Percentiles rank a stretch among this genome's conserved stretches.
Evolutionary conservation across 2,329 filamentous ascomycete species (phyloP).

Genomic region (Aschersonia sp.): DNA sequence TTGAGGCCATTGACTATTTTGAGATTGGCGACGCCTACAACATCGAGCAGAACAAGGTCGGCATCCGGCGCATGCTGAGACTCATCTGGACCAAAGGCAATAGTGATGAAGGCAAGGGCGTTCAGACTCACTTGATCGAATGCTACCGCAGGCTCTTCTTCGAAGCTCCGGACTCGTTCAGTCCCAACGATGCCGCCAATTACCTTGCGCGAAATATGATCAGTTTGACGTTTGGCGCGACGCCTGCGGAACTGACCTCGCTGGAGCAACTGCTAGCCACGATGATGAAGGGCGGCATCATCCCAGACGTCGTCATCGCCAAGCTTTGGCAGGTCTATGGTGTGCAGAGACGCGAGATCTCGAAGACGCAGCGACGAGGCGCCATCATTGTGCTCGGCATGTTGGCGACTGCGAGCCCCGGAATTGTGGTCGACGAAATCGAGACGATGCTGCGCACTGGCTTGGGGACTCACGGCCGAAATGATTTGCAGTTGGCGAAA

Average conservation of each 20-base stretch:
- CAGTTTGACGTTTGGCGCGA: slow-evolving; percentile 89
- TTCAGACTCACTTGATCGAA: slow-evolving; percentile 91
- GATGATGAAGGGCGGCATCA: slow-evolving; percentile 89
- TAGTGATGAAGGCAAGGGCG: slow-evolving; percentile 95
- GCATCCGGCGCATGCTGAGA: slow-evolving; percentile 88
- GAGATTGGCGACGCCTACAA: slow-evolving; percentile 92
- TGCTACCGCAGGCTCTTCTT: slow-evolving; percentile 95
- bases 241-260: slow-evolving; percentile 86
- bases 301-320: slow-evolving; percentile 71
- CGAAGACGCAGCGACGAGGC: slow-evolving; percentile 75
- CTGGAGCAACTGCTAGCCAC: slow-evolving; percentile 88
- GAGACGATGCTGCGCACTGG: slow-evolving; percentile 88
- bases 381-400: slow-evolving; percentile 95
- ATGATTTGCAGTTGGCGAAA: slow-evolving; percentile 78
- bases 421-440: slow-evolving; percentile 89
- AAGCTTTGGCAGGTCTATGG: slow-evolving; percentile 98
- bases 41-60: slow-evolving; percentile 80
- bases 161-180: slow-evolving; percentile 81
- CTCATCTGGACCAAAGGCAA: slow-evolving; percentile 99
- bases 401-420: slow-evolving; percentile 82
- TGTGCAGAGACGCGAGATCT: slow-evolving; percentile 85
- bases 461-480: slow-evolving; percentile 63
- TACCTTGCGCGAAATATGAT: slow-evolving; percentile 98
- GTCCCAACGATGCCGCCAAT: slow-evolving; percentile 77
- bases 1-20: slow-evolving; percentile 98